A percentile compares a stretch with the other conserved stretches of the same genome.
Conservation (phyloP, 148 eudicot species). For the Pharnaceum exiguum region DNA sequence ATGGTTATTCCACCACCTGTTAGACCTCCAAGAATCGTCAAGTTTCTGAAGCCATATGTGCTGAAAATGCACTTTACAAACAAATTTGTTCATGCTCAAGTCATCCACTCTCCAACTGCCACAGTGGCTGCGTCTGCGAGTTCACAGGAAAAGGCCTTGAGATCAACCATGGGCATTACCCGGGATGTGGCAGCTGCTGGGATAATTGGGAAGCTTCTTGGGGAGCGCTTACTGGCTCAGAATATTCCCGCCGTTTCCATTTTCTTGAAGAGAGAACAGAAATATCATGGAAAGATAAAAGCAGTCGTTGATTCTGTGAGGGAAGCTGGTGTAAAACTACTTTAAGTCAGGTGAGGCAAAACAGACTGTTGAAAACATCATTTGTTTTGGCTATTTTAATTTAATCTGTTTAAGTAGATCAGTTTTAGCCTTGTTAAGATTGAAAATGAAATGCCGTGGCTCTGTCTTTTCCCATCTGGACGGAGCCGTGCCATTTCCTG, state of each 20-base stretch:
- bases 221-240: slow-evolving; percentile 58
- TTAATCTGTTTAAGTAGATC: neutral
- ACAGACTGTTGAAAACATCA: neutral
- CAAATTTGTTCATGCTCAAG: slow-evolving; percentile 83
- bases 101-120: slow-evolving; percentile 83
- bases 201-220: slow-evolving; percentile 83
- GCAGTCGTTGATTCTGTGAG: slow-evolving; percentile 73
- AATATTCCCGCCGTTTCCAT: slow-evolving; percentile 76
- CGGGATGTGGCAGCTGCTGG: slow-evolving; percentile 85
- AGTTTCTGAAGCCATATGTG: slow-evolving; percentile 77
- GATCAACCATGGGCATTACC: slow-evolving; percentile 59
- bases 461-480: no score
- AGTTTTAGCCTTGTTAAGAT: no score
- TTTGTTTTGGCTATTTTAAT: neutral
- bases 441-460: no score
- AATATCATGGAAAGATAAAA: slow-evolving; percentile 90
- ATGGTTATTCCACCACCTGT: slow-evolving; percentile 86
- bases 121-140: slow-evolving; percentile 86
- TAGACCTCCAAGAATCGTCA: slow-evolving; percentile 57
- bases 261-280: slow-evolving; percentile 65
- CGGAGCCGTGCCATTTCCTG: no score
- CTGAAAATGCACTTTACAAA: slow-evolving; percentile 87
- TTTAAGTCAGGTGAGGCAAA: slow-evolving; percentile 18
- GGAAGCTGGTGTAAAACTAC: slow-evolving; percentile 66
- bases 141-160: slow-evolving; percentile 76